These are phyloP conservation scores for Neofusicoccum umdonicola DNA, from an alignment of 2,329 filamentous ascomycete species.

Conservation along the genomic window DNA sequence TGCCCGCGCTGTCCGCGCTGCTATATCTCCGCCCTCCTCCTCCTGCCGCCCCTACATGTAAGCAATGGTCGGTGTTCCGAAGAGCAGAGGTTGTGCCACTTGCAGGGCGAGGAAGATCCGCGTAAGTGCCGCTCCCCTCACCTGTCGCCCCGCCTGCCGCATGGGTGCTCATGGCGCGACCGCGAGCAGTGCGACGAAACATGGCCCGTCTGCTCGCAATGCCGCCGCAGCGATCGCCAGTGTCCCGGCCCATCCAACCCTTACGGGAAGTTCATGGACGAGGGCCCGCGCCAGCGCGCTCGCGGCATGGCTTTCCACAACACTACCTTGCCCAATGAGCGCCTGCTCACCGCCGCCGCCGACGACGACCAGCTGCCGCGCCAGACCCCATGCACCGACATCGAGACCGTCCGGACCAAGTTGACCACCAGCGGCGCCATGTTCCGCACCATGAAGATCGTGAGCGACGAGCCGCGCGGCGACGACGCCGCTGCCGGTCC, in stretches of 20 bases:
- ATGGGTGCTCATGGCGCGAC: constrained; percentile 14
- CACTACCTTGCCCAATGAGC: not conserved
- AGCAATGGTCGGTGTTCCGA: constrained; percentile 16
- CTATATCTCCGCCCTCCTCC: not conserved
- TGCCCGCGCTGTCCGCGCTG: not conserved
- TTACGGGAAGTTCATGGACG: constrained; percentile 14
- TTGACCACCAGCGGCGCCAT: not conserved
- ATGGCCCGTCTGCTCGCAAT: constrained; percentile 35
- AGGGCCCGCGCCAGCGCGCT: constrained; percentile 4
- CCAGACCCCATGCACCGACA: constrained; percentile 7
- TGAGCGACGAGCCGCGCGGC: not conserved
- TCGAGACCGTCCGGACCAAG: constrained; percentile 10
- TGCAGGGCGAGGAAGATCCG: constrained; percentile 13
- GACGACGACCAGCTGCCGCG: not conserved
- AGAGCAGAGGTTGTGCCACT: constrained; percentile 15
- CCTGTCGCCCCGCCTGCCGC: not conserved
- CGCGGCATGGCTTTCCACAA: not conserved
- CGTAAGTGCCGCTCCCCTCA: constrained; percentile 2
- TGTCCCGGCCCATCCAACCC: constrained; percentile 30
- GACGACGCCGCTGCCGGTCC: not conserved
- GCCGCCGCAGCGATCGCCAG: constrained; percentile 32
- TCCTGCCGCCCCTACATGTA: not conserved
- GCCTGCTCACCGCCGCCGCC: not conserved
- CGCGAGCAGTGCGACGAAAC: constrained; percentile 30
- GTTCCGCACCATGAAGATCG: constrained; percentile 11